Percentiles rank a stretch among this genome's conserved stretches.
Evolutionary conservation across 148 eudicot species (phyloP).

Genomic region (Rheum nobile): DNA sequence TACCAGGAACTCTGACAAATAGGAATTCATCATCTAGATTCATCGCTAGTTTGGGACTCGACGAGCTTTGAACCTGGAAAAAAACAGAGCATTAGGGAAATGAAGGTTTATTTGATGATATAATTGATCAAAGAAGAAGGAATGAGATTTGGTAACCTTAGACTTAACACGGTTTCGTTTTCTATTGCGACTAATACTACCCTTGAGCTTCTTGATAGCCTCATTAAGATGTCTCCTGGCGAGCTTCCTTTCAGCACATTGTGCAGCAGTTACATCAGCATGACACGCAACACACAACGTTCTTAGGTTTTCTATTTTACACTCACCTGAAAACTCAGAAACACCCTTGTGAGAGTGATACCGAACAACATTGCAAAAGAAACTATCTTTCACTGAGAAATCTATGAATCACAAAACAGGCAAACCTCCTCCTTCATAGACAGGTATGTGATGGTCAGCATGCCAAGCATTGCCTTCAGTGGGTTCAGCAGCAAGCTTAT

Average conservation of each 20-base stretch:
- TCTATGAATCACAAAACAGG: background rate
- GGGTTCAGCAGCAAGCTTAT: constrained; percentile 73
- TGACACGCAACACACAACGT: constrained; percentile 94
- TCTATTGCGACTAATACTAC: background rate
- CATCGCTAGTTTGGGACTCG: background rate
- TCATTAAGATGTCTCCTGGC: constrained; percentile 48
- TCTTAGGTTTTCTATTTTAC: constrained; percentile 85
- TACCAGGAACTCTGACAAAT: constrained; percentile 62
- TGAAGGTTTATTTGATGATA: too few species aligned
- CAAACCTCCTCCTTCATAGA: constrained; percentile 86
- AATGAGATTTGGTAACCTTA: constrained; percentile 26
- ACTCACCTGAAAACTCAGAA: constrained; percentile 53
- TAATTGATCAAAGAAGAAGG: background rate
- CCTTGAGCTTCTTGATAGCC: constrained; percentile 21
- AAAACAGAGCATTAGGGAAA: too few species aligned
- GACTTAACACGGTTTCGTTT: constrained; percentile 15
- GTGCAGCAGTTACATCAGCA: constrained; percentile 80
- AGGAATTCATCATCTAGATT: constrained; percentile 27
- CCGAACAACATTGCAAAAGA: background rate
- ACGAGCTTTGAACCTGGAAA: background rate
- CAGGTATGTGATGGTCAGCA: constrained; percentile 88
- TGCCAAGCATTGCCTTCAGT: constrained; percentile 98
- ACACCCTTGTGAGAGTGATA: background rate
- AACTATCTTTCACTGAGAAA: too few species aligned
- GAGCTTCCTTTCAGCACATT: constrained; percentile 52